Conservation (phyloP, 345 rosid species). For the Eucalyptus cloeziana region DNA sequence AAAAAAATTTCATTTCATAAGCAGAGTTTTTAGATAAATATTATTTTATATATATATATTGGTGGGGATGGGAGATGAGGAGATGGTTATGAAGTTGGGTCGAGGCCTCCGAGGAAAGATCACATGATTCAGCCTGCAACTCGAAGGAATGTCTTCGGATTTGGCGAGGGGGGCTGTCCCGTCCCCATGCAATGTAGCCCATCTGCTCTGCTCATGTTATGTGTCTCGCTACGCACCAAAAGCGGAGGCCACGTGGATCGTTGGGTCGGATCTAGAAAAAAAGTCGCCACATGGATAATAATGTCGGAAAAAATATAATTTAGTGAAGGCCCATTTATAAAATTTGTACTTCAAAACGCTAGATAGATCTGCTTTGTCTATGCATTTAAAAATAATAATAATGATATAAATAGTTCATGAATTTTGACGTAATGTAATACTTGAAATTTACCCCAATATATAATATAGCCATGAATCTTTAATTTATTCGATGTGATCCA, state of each 20-base stretch:
- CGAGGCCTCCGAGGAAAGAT: neutral
- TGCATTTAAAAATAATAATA: neutral
- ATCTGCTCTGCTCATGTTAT: neutral
- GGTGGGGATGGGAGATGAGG: neutral
- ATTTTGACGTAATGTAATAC: too few relatives aligned
- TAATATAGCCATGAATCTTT: too few relatives aligned
- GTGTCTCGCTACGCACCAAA: neutral
- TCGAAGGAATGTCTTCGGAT: neutral
- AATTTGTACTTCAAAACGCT: neutral
- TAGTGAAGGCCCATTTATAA: neutral
- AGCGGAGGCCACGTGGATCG: neutral
- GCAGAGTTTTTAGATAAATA: neutral
- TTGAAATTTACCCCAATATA: too few relatives aligned
- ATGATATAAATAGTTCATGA: too few relatives aligned
- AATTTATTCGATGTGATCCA: too few relatives aligned
- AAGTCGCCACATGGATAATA: neutral
- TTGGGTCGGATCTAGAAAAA: neutral
- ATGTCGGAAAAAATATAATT: neutral
- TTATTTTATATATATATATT: neutral
- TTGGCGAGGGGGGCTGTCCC: neutral
- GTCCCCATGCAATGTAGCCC: neutral
- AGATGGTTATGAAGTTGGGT: neutral
- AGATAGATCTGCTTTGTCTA: neutral
- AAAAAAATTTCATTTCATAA: neutral
- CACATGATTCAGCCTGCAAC: neutral